These are phyloP conservation scores for Citrullus amarus DNA, from an alignment of 306 rosid genomes.

Conservation along the genomic window DNA sequence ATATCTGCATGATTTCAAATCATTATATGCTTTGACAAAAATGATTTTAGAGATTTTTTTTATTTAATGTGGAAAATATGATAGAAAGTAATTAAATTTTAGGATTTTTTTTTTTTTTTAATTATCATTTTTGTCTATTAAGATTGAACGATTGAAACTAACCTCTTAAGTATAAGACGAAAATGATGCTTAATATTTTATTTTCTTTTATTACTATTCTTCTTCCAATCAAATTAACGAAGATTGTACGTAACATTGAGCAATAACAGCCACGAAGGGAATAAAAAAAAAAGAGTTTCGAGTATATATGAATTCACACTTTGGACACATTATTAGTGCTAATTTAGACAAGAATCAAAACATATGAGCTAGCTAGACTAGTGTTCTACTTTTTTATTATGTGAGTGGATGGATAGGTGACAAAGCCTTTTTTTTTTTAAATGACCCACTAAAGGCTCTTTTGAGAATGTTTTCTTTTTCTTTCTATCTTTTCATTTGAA, in stretches of 20 bases:
- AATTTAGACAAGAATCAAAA: background rate
- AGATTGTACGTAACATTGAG: background rate
- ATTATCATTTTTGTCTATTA: too few relatives aligned
- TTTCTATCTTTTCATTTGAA: background rate
- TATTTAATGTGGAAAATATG: too few relatives aligned
- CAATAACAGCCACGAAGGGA: too few relatives aligned
- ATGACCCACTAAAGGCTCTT: background rate
- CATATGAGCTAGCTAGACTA: background rate
- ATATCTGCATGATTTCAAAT: constrained; percentile 28
- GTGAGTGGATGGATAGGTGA: background rate
- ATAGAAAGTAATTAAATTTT: too few relatives aligned
- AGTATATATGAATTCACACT: background rate
- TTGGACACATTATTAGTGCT: too few relatives aligned
- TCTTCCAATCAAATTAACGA: too few relatives aligned
- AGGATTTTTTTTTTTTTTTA: too few relatives aligned
- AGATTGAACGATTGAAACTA: too few relatives aligned
- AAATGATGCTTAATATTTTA: too few relatives aligned
- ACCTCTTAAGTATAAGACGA: too few relatives aligned
- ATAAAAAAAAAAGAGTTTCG: too few relatives aligned
- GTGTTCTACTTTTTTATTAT: background rate
- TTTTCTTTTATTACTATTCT: background rate
- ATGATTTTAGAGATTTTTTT: too few relatives aligned
- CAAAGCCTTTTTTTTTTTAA: background rate
- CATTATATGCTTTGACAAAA: background rate
- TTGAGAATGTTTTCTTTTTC: background rate